Base-by-base conservation (phyloP, 2,329 filamentous ascomycete genomes). In the Periglandula ipomoeae region DNA sequence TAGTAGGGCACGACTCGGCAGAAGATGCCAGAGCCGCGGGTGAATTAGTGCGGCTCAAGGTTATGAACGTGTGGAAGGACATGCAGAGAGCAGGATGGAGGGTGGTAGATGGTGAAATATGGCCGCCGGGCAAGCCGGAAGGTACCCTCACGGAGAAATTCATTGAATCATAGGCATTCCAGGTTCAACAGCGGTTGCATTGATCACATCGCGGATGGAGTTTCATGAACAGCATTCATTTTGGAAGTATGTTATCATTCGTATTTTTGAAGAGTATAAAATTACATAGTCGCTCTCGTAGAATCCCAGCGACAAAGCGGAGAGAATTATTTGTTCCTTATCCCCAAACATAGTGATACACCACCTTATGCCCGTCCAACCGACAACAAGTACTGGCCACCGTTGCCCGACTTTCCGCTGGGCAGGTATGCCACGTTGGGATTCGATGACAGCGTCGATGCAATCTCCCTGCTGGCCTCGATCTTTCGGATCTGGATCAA, bases 351-450 rank as follows among this genome's bases (percentile, higher is more conserved):
- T 39, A 49, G 48, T 49, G 44, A 52, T 49, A 48, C 10, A 50
- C 30, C 10, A 37, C 39, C 61, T 59, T 70, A 50, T n/a, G 65
- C 65, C 57, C 67, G 65, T 54, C 68, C 68, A 2, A 80, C 76
- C 30, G 73, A 78, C 55, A 82, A 61, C 60, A 82, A 63, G 56
- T 75, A 75, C 55, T 71, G 68, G n/a, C 65, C 65, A 19, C 78
- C 75, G 34, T 63, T 64, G n/a, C 78, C 75, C 51, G 78, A 76
- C 69, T 86, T 83, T 57, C 79, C 85, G 58, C 87, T 81, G 3
- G 93, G 93, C 55, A 98, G 71, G 69, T 98, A 98, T 43, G 89
- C 90, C 47, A 98, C 90, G 61, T 98, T 97, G 52, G 93, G 90
- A 72, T 98, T 98, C 51, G 74, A 73, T 19, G 91, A 82, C 62